These are phyloP conservation scores for Rhizoctonia solani DNA, from an alignment of 1,284 basidiomycete species.

Conservation along the genomic window DNA sequence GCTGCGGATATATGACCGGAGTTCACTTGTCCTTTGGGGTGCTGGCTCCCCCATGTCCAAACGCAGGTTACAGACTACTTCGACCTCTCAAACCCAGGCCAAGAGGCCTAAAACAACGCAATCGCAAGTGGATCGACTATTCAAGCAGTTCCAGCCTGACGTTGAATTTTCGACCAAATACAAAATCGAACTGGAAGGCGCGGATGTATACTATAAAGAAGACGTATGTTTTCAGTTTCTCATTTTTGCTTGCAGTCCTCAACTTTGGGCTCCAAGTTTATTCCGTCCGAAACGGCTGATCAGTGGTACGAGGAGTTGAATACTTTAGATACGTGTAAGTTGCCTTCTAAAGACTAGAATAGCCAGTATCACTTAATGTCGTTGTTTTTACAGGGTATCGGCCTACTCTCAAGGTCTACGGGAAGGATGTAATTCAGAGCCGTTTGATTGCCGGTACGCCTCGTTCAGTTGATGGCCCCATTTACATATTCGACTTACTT, in stretches of 20 bases:
- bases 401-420: constrained; percentile 57
- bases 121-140: too few species aligned
- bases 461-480: too few species aligned
- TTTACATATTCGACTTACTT: not conserved
- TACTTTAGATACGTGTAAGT: constrained; percentile 48
- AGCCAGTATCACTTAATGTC: not conserved
- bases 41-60: too few species aligned
- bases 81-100: too few species aligned
- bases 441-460: constrained; percentile 49
- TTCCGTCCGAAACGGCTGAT: constrained; percentile 44
- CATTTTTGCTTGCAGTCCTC: not conserved
- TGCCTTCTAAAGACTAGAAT: constrained; percentile 10
- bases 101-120: too few species aligned
- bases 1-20: too few species aligned
- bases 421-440: constrained; percentile 52
- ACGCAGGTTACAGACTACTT: too few species aligned
- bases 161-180: constrained; percentile 41
- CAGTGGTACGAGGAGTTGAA: constrained; percentile 50
- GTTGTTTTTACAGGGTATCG: constrained; percentile 48
- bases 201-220: constrained; percentile 49
- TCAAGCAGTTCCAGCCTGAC: constrained; percentile 42
- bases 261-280: constrained; percentile 43
- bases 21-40: too few species aligned
- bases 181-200: constrained; percentile 42
- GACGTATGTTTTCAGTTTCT: constrained; percentile 42